Evolutionary conservation across 345 rosid species (phyloP).

Genomic region (Stellera chamaejasme): DNA sequence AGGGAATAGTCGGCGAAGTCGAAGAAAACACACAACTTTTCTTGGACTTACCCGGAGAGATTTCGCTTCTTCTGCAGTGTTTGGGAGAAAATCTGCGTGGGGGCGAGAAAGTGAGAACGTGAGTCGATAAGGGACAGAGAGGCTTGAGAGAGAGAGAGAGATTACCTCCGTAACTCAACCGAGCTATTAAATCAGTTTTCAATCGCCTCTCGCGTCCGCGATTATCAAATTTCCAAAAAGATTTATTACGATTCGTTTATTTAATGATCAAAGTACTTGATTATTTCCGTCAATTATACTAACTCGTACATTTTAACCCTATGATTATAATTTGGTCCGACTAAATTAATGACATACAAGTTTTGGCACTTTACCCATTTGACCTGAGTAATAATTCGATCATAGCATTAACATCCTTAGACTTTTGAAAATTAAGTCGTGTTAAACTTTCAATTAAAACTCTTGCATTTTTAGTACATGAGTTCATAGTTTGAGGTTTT

Average conservation of each 20-base stretch:
- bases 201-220: constrained; percentile 41
- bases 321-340: too few species aligned
- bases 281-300: too few species aligned
- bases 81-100: constrained; percentile 18
- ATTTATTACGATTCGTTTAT: neutral
- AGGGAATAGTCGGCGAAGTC: too few species aligned
- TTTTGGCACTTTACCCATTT: too few species aligned
- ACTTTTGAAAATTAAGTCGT: too few species aligned
- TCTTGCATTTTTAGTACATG: too few species aligned
- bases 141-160: constrained; percentile 21
- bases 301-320: too few species aligned
- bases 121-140: constrained; percentile 43
- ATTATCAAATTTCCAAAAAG: neutral
- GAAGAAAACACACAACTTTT: neutral
- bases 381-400: too few species aligned
- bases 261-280: neutral
- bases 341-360: too few species aligned
- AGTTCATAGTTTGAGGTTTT: too few species aligned
- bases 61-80: constrained; percentile 17
- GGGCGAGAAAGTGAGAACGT: constrained; percentile 27
- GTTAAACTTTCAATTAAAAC: too few species aligned
- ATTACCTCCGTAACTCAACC: constrained; percentile 29
- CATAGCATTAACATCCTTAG: too few species aligned
- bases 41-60: constrained; percentile 11
- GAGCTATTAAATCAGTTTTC: constrained; percentile 29